A percentile compares a stretch with the other conserved stretches of the same genome.
Evolutionary conservation across 2,329 filamentous ascomycete genomes (phyloP).

Genomic region (Alternaria solani): DNA sequence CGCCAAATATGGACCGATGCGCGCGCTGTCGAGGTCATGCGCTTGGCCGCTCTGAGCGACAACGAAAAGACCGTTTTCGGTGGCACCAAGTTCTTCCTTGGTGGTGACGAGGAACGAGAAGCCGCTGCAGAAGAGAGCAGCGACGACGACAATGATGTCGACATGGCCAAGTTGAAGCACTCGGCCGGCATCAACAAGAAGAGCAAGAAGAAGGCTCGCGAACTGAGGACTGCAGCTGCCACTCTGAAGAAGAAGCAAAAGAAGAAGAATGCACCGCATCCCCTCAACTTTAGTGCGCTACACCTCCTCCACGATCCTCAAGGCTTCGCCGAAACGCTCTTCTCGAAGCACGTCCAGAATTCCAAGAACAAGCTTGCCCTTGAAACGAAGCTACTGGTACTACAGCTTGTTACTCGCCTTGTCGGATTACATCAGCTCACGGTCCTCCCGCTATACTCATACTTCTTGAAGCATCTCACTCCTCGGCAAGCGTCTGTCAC

Average conservation of each 20-base stretch:
- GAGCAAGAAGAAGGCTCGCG: slow-evolving; percentile 83
- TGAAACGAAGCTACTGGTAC: slow-evolving; percentile 86
- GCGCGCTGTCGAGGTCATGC: slow-evolving; percentile 97
- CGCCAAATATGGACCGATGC: slow-evolving; percentile 95
- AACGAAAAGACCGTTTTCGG: slow-evolving; percentile 92
- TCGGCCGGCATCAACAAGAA: slow-evolving; percentile 96
- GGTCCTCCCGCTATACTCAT: slow-evolving; percentile 90
- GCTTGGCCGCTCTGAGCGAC: slow-evolving; percentile 85
- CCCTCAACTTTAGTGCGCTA: slow-evolving; percentile 93
- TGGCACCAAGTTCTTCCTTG: slow-evolving; percentile 92
- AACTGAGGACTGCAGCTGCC: slow-evolving; percentile 80
- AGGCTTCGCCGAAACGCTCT: slow-evolving; percentile 88
- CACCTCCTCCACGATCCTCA: slow-evolving; percentile 95
- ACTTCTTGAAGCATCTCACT: slow-evolving; percentile 48
- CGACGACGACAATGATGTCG: slow-evolving; percentile 74
- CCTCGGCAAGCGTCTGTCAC: slow-evolving; percentile 80
- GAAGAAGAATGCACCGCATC: slow-evolving; percentile 87
- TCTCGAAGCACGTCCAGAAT: slow-evolving; percentile 89
- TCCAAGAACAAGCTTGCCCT: slow-evolving; percentile 84
- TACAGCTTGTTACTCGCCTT: slow-evolving; percentile 89
- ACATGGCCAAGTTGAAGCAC: slow-evolving; percentile 83
- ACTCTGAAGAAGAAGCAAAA: slow-evolving; percentile 80
- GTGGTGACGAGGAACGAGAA: slow-evolving; percentile 94
- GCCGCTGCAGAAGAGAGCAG: slow-evolving; percentile 84
- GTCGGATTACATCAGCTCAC: slow-evolving; percentile 93